phyloP scores from a whole-genome alignment of 1,284 basidiomycete species.

The Blastosporella zonata region DNA sequence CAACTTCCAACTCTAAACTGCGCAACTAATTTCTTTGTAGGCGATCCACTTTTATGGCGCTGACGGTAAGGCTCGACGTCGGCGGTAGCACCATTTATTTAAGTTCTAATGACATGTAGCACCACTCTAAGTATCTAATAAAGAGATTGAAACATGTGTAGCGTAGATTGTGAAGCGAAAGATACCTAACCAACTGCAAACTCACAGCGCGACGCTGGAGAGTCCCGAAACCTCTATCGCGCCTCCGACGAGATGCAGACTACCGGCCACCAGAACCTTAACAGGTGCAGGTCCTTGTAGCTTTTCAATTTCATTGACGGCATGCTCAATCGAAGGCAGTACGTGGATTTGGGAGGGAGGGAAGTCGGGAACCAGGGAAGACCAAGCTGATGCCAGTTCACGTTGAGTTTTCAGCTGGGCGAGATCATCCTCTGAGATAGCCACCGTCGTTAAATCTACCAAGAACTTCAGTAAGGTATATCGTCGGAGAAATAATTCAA shows the following conservation, averaged over 20 bases:
- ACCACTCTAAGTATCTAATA: not conserved
- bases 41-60: slow-evolving; percentile 51
- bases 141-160: slow-evolving; percentile 7
- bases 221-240: slow-evolving; percentile 88
- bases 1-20: not conserved
- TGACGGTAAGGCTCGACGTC: slow-evolving; percentile 9
- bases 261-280: slow-evolving; percentile 86
- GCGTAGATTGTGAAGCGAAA: not conserved
- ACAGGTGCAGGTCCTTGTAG: slow-evolving; percentile 35
- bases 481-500: slow-evolving; percentile 7
- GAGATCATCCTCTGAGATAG: slow-evolving; percentile 64
- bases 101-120: not conserved
- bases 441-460: slow-evolving; percentile 71
- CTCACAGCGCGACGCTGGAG: slow-evolving; percentile 55
- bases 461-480: slow-evolving; percentile 11
- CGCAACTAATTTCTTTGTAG: slow-evolving; percentile 26
- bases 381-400: slow-evolving; percentile 77
- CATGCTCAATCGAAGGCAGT: slow-evolving; percentile 87
- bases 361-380: slow-evolving; percentile 58
- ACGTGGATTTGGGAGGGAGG: slow-evolving; percentile 67
- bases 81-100: slow-evolving; percentile 1
- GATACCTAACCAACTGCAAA: not conserved
- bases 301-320: slow-evolving; percentile 61
- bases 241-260: slow-evolving; percentile 93
- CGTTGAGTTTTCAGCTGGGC: slow-evolving; percentile 72